Percentiles rank a stretch among this genome's conserved stretches.
Conservation (phyloP, 768 basidiomycete species). For the Basidioascus undulatus region DNA sequence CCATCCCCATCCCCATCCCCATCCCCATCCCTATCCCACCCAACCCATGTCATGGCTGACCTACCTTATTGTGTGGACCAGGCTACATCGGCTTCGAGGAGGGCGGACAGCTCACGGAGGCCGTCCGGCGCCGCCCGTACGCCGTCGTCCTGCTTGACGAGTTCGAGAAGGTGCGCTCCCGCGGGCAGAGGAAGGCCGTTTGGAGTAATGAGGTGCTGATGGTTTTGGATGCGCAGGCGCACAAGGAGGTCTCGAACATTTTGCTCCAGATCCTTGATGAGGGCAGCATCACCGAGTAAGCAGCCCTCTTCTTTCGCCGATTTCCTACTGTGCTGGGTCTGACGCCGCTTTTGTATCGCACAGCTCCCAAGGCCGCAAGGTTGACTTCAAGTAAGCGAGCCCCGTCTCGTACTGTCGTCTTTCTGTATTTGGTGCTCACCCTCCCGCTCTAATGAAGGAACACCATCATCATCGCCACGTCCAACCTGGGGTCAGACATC, state of each 20-base stretch:
- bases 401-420: background rate
- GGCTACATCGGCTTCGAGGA: too few species aligned
- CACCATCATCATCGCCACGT: slow-evolving; percentile 74
- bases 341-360: too few species aligned
- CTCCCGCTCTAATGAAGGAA: slow-evolving; percentile 27
- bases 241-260: slow-evolving; percentile 77
- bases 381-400: slow-evolving; percentile 48
- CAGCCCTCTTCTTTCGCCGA: too few species aligned
- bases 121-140: slow-evolving; percentile 75
- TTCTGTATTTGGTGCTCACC: background rate
- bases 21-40: too few species aligned
- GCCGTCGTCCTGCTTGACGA: slow-evolving; percentile 44
- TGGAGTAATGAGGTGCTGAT: too few species aligned
- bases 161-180: slow-evolving; percentile 84
- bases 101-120: slow-evolving; percentile 83
- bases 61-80: too few species aligned
- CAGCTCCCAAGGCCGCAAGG: slow-evolving; percentile 71
- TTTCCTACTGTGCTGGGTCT: too few species aligned
- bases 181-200: too few species aligned
- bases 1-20: too few species aligned
- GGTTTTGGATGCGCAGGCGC: too few species aligned
- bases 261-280: slow-evolving; percentile 78
- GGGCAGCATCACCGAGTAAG: slow-evolving; percentile 68
- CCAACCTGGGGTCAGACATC: slow-evolving; percentile 55
- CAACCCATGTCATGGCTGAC: too few species aligned